A percentile compares a stretch with the other conserved stretches of the same genome.
phyloP scores from a whole-genome alignment of 2,329 filamentous ascomycete genomes.

The Hymenoscyphus occultus region DNA sequence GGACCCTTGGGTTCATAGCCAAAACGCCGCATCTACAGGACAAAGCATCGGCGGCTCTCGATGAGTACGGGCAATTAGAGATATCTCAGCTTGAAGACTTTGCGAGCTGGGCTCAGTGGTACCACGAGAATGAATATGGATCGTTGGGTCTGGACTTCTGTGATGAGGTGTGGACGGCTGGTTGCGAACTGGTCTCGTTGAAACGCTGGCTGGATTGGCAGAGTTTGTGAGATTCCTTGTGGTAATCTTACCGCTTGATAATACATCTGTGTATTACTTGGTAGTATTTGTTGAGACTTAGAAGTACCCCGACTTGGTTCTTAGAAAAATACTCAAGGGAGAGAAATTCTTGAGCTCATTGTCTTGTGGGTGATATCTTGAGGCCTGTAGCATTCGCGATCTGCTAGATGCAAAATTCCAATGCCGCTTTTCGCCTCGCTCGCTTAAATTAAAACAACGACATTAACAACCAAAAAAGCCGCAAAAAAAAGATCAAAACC shows the following conservation, averaged over 20 bases:
- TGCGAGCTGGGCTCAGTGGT: background rate
- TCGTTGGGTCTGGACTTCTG: background rate
- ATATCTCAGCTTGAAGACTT: background rate
- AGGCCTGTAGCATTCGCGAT: no score
- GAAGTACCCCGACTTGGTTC: background rate
- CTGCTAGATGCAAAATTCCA: no score
- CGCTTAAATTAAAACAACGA: no score
- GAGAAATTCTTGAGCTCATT: background rate
- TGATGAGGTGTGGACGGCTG: constrained; percentile 3
- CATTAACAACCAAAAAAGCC: no score
- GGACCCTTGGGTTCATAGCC: background rate
- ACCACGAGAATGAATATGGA: background rate
- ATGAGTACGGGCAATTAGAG: background rate
- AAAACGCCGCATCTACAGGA: background rate
- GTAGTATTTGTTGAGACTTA: background rate
- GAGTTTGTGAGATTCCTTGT: background rate
- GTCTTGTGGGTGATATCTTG: no score
- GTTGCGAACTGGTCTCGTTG: background rate
- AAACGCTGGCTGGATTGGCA: background rate
- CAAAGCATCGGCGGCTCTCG: background rate
- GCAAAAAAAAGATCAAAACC: no score
- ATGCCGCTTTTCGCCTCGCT: no score
- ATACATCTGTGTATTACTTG: background rate
- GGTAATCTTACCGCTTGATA: background rate
- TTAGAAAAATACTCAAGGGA: background rate